These are phyloP conservation scores for Pyrenochaeta sp. DNA, from an alignment of 2,329 filamentous ascomycete species.

Conservation along the genomic window DNA sequence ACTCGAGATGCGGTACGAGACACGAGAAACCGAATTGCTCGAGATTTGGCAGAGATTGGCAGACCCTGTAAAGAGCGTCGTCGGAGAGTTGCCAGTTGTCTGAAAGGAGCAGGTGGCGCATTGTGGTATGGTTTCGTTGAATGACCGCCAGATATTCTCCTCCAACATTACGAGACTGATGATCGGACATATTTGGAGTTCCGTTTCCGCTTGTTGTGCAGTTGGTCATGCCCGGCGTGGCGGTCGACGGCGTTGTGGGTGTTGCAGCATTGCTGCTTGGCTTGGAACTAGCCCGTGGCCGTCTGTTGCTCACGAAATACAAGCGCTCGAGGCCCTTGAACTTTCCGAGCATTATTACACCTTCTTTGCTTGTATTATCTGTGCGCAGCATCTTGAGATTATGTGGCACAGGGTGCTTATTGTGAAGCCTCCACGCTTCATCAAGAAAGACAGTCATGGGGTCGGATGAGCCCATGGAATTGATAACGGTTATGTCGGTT, in stretches of 20 bases:
- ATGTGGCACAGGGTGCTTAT: slow-evolving; percentile 30
- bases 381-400: slow-evolving; percentile 58
- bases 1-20: slow-evolving; percentile 59
- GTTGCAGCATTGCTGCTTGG: slow-evolving; percentile 35
- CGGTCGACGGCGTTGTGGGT: slow-evolving; percentile 35
- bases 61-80: slow-evolving; percentile 58
- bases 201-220: slow-evolving; percentile 24
- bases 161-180: slow-evolving; percentile 46
- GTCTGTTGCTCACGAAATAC: slow-evolving; percentile 59
- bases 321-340: slow-evolving; percentile 58
- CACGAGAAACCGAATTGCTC: slow-evolving; percentile 65
- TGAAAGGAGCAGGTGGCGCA: slow-evolving; percentile 65
- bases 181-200: slow-evolving; percentile 33
- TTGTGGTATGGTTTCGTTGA: slow-evolving; percentile 56
- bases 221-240: slow-evolving; percentile 26
- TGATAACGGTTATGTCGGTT: slow-evolving; percentile 62
- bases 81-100: slow-evolving; percentile 63
- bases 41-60: slow-evolving; percentile 63
- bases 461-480: slow-evolving; percentile 57
- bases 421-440: slow-evolving; percentile 58
- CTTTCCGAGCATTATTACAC: slow-evolving; percentile 52
- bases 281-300: slow-evolving; percentile 29
- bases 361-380: slow-evolving; percentile 57
- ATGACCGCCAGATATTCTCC: slow-evolving; percentile 60
- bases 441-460: slow-evolving; percentile 63